Conservation (phyloP, 2,329 filamentous ascomycete genomes). For the Pseudogymnoascus sp. region DNA sequence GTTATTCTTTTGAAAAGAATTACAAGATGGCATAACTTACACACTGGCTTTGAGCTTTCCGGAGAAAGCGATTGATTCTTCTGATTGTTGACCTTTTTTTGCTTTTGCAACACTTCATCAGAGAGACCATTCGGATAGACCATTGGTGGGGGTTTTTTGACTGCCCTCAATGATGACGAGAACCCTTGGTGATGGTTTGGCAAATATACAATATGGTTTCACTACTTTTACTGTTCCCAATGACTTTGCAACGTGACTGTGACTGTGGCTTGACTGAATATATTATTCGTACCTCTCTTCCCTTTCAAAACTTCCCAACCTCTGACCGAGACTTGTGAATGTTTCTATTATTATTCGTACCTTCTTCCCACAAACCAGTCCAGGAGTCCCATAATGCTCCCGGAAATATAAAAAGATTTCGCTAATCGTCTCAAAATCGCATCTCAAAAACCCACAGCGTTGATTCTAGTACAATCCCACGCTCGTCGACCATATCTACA, state of each 20-base stretch:
- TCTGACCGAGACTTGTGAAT: too few species aligned
- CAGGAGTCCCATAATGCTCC: not conserved
- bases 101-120: not conserved
- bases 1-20: conserved; percentile 28
- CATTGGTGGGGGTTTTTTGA: not conserved
- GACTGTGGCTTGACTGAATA: not conserved
- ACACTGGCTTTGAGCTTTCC: not conserved
- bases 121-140: not conserved
- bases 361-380: not conserved
- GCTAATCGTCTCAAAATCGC: not conserved
- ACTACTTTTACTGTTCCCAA: not conserved
- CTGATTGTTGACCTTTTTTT: not conserved
- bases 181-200: not conserved
- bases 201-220: conserved; percentile 9
- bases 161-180: not conserved
- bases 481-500: too few species aligned
- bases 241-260: not conserved
- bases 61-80: not conserved
- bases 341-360: not conserved
- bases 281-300: not conserved
- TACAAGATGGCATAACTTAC: conserved; percentile 16
- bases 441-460: not conserved
- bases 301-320: too few species aligned
- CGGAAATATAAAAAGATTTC: not conserved
- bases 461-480: not conserved